Evolutionary conservation across 148 eudicot genomes (phyloP), one percentile per base, ranked within the genome.

Genomic region (Cornus controversa): DNA sequence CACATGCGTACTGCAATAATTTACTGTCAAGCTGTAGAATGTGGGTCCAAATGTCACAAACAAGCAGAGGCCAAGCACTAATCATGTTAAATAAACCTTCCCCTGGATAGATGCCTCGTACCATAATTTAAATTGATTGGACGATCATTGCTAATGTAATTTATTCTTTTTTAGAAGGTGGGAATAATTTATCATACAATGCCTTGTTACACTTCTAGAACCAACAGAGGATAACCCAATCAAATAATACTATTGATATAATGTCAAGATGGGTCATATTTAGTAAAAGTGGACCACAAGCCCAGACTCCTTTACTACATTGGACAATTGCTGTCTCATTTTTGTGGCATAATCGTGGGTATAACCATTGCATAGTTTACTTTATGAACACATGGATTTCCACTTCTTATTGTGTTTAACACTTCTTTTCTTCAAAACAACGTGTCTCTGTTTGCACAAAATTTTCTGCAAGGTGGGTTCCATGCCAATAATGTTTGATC

Each of bases 11-110:
- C 25, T 18, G 64, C 64, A 60, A 40, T 40, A 40, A 60, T 60
- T 60, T 60, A 60, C 64, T 60, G 64, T 60, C 64, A 60, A 60
- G 64, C 64, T 60, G 64, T 60, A 22, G 24, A 60, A 60, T 60
- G 64, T 60, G 23, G 64, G 64, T 60, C 64, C 64, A 60, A 20
- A 20, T 60, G 24, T 60, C 25, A 60, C 64, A 60, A 7, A 60
- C 64, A 60, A 60, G 24, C 8, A 60, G 24, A 9, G 64, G 64
- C 25, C 8, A 60, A 60, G 64, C 6, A 22, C 20, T 20, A 4
- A 20, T 18, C 64, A 60, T 18, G 24, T 60, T 60, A 60, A 18
- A n/a, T n/a, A n/a, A 60, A 18, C 25, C 20, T 57, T 0, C 64
- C 64, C 25, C 24, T 2, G 22, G 20, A 60, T 18, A 0, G 64